Base-by-base conservation (phyloP, 345 rosid species). In the Geranium rotundifolium region DNA sequence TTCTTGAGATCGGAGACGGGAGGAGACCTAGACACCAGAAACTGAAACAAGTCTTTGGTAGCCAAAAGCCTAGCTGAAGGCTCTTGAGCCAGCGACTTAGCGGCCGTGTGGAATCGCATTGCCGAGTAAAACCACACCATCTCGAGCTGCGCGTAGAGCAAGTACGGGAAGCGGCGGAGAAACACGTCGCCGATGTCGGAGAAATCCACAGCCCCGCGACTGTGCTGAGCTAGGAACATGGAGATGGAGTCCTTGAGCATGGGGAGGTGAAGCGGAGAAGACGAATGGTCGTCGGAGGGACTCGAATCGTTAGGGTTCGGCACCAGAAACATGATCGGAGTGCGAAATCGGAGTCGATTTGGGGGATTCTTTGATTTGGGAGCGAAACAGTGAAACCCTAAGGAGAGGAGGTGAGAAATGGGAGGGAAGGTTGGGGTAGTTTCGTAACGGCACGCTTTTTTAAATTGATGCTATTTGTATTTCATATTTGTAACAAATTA, bases 121-220 rank as follows among this genome's bases (percentile, higher is more conserved):
- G 91, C 84, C 23, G 90, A 72, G 77, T 85, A 83, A 71, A 90
- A 85, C 95, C 91, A 90, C 29, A 81, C 61, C 66, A 81, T 60
- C 18, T 90, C 89, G 20, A 90, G 83, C 0, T 87, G 85, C 4
- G 93, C 89, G 49, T 83, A 71, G 50, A 85, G 83, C 2, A 71
- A 29, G 59, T 59, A 72, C 14, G 77, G 74, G 17, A 88, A 82
- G 23, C 83, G 20, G 20, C 91, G 87, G 65, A 79, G 80, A 75
- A 88, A 88, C 54, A 90, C 81, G 4, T 84, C 62, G 69, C 77
- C 63, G 76, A 84, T 80, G 72, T 76, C 72, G 63, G 91, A 72
- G 79, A 90, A 88, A 78, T 84, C 81, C 7, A 81, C 65, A 13
- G 72, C 69, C 29, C 90, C 90, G 49, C 56, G 60, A 0, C 73